Percentiles rank a stretch among this genome's conserved stretches.
Evolutionary conservation across 306 rosid species (phyloP).

Genomic region (Luffa aegyptiaca): DNA sequence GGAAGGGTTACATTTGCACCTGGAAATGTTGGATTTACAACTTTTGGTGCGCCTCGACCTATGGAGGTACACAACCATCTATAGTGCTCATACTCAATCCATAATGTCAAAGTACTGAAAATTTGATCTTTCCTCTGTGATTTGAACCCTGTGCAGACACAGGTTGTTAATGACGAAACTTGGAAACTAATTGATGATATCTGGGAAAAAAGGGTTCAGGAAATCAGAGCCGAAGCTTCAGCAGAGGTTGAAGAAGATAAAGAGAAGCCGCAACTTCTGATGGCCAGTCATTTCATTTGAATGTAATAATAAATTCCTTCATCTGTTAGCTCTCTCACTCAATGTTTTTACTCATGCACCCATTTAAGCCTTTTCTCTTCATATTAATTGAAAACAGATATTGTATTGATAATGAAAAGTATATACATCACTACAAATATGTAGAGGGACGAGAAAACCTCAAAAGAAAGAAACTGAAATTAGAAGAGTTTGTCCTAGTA

Average conservation of each 20-base stretch:
- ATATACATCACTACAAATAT: neutral
- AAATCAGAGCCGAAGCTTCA: slow-evolving; percentile 51
- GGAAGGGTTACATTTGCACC: slow-evolving; percentile 97
- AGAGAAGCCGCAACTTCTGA: slow-evolving; percentile 79
- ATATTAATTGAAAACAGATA: neutral
- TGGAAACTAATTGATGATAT: slow-evolving; percentile 87
- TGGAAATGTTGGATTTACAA: slow-evolving; percentile 74
- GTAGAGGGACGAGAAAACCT: neutral
- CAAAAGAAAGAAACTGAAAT: neutral
- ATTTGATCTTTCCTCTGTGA: neutral
- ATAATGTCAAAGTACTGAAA: neutral
- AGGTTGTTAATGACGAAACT: slow-evolving; percentile 74
- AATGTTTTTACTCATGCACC: neutral
- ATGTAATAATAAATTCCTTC: slow-evolving; percentile 24
- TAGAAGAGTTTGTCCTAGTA: neutral
- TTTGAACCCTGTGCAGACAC: slow-evolving; percentile 46
- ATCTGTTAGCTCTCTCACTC: slow-evolving; percentile 12
- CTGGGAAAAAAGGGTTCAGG: slow-evolving; percentile 70
- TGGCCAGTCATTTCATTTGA: slow-evolving; percentile 86
- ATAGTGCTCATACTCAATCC: slow-evolving; percentile 4
- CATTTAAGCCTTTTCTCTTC: neutral
- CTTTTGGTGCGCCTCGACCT: slow-evolving; percentile 91
- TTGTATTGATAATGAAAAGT: neutral
- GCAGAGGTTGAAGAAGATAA: slow-evolving; percentile 67
- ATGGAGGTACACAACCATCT: slow-evolving; percentile 49